Percentiles rank a stretch among this genome's conserved stretches.
Evolutionary conservation across 805 yeast genomes (phyloP).

Genomic region (Saturnispora diversa): DNA sequence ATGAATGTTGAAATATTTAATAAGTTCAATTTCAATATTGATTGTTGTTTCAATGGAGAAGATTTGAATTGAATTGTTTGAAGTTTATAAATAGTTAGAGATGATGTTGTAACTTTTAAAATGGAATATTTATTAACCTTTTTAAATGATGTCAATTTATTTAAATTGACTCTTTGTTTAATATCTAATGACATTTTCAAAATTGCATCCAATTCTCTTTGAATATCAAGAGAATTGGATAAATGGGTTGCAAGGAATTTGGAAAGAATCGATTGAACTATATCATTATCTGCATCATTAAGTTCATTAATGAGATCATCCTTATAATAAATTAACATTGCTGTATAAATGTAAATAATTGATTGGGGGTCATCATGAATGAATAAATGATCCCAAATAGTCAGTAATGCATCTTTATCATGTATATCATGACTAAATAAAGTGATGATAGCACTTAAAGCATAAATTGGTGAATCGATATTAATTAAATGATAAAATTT

Average conservation of each 20-base stretch:
- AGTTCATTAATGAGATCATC: constrained; percentile 32
- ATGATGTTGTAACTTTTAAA: constrained; percentile 14
- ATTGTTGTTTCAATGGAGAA: background rate
- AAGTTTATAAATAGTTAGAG: constrained; percentile 12
- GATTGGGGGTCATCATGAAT: constrained; percentile 46
- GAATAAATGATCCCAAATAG: constrained; percentile 64
- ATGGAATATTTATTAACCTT: constrained; percentile 18
- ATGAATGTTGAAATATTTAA: constrained; percentile 3
- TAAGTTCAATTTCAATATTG: background rate
- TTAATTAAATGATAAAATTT: constrained; percentile 35
- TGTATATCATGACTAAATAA: constrained; percentile 65
- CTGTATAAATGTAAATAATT: constrained; percentile 53
- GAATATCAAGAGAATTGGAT: constrained; percentile 20
- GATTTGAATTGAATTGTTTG: constrained; percentile 12
- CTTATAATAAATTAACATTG: constrained; percentile 42
- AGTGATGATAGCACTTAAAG: constrained; percentile 71
- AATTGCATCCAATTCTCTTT: constrained; percentile 22
- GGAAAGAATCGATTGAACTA: constrained; percentile 24
- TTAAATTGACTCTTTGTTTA: constrained; percentile 11
- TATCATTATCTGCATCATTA: constrained; percentile 6
- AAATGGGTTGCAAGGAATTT: constrained; percentile 25
- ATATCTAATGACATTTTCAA: constrained; percentile 18
- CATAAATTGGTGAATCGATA: constrained; percentile 49
- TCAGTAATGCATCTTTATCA: constrained; percentile 40
- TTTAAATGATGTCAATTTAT: constrained; percentile 6